Base-by-base conservation (phyloP, 1,139 yeast species). In the Pichia sp. region DNA sequence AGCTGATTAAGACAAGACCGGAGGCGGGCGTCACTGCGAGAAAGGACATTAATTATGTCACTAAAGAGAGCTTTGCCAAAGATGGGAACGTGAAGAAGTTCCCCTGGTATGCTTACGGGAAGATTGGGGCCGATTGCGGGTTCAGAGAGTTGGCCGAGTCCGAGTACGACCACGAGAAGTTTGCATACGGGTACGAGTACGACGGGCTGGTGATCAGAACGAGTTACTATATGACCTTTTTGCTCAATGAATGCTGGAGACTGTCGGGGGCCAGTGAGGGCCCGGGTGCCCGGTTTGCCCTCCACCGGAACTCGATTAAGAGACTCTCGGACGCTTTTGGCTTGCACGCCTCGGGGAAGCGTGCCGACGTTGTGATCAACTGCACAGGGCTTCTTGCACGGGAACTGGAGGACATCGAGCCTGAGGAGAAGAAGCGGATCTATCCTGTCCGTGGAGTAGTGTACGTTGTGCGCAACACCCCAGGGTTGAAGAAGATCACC, bases 131-230 rank as follows among this genome's bases (percentile, higher is more conserved):
- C 4, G 47, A 53, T 31, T 50, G 52, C 37, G 74, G 70, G 9
- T 74, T 67, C 52, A 55, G 64, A 50, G 63, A 63, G 10, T 43
- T 76, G 2, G 60, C 64, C 1, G 47, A 53, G 0, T 50, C 57
- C 1, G 73, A 76, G 28, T 66, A 75, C 26, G 66, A 68, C 2
- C 45, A 40, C 8, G 56, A 59, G 12, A 67, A 64, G 9, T 56
- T 62, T 30, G 67, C 52, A 1, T 70, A 66, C 55, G 85, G 82
- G 2, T 71, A 62, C 51, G 65, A 63, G 46, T 80, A 65, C 60
- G 72, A 70, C 46, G 80, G 83, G 0, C 70, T 80, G 47, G 78
- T 78, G 42, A 72, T 80, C 44, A 70, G 80, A 10, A 77, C 77
- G 2, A 74, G 80, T 13, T 68, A 74, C 25, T 81, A 81, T 59